Base-by-base conservation (phyloP, 2,329 filamentous ascomycete species). In the Aspergillus ruber region DNA sequence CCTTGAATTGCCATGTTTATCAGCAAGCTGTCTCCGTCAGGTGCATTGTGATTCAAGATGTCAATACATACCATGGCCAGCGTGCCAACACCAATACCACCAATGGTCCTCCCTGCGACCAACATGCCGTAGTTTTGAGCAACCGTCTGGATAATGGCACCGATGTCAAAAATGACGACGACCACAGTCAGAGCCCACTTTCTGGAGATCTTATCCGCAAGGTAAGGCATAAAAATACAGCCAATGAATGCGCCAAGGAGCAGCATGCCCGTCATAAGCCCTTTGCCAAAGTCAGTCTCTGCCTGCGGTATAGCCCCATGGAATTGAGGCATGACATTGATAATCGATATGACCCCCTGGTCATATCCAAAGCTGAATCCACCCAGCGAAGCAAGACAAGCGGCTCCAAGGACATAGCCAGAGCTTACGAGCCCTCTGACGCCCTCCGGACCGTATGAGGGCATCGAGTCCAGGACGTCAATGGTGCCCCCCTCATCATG, bases 191-290 rank as follows among this genome's bases (percentile, higher is more conserved):
- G 56, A 0, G 68, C 67, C 57, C 68, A 69, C 54, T 74, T 75
- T 1, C 74, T 60, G 1, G 70, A 74, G 43, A 70, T 54, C 1
- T 47, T 44, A 47, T 75, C 72, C 21, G 56, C 54, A 15, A 62
- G 15, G 9, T 45, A 72, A 9, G 66, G 74, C 25, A 72, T 65
- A 42, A 64, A 69, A 9, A 73, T 64, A n/a, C 59, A 62, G 3
- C 62, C 70, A 2, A 65, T 66, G 41, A 63, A 62, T 13, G 57
- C 52, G 7, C 59, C 58, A 2, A 62, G 47, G 23, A 54, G 62
- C 15, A 78, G 76, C 57, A 80, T 80, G 70, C 44, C 58, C 0
- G 57, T 60, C 58, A 73, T 73, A n/a, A n/a, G n/a, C n/a, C n/a
- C n/a, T n/a, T n/a, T n/a, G n/a, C n/a, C 53, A 67, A 54, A 8